These are phyloP conservation scores for Suhomyces prunicola DNA, from an alignment of 805 yeast genomes.

Conservation along the genomic window DNA sequence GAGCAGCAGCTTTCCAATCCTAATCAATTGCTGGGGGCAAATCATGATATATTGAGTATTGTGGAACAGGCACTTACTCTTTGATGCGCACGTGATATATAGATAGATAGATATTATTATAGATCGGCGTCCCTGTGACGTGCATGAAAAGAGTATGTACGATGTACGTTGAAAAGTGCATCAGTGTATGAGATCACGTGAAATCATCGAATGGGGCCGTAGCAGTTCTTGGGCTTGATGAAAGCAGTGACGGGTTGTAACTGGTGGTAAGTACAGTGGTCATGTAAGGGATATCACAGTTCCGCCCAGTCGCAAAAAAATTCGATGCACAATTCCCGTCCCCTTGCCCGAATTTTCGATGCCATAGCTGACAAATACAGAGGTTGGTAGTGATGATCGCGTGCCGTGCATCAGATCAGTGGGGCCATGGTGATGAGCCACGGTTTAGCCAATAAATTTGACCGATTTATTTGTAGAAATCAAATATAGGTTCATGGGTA, in stretches of 20 bases:
- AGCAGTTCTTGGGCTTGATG: neutral
- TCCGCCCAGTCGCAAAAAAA: neutral
- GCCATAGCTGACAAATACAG: neutral
- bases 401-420: neutral
- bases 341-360: neutral
- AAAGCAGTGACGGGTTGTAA: neutral
- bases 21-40: conserved; percentile 4
- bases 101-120: neutral
- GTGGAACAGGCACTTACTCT: neutral
- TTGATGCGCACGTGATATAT: neutral
- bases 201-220: neutral
- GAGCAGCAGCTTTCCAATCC: conserved; percentile 52
- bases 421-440: neutral
- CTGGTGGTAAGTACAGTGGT: no score
- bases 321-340: no score
- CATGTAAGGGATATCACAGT: no score
- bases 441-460: neutral
- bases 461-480: neutral
- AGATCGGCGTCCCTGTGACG: neutral
- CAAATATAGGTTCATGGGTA: neutral
- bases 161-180: neutral
- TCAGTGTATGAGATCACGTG: neutral
- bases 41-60: neutral
- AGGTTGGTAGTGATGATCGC: neutral
- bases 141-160: neutral